These are phyloP conservation scores for Setomelanomma holmii DNA, from an alignment of 2,329 filamentous ascomycete genomes.

Conservation along the genomic window DNA sequence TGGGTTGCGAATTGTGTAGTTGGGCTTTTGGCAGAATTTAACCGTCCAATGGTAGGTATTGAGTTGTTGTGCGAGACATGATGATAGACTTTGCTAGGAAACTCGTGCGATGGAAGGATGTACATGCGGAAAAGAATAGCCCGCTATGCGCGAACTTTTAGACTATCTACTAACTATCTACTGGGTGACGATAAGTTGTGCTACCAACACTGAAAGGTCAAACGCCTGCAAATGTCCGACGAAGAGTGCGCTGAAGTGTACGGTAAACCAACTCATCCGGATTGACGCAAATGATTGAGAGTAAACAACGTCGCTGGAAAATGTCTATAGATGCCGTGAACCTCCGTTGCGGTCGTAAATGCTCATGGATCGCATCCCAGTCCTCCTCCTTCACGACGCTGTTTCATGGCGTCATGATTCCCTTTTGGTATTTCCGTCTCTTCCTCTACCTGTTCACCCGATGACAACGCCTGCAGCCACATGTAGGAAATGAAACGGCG, in stretches of 20 bases:
- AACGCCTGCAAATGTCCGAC: slow-evolving; percentile 44
- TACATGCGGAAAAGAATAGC: not conserved
- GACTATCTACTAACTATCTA: not conserved
- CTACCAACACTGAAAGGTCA: slow-evolving; percentile 17
- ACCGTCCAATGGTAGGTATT: no score
- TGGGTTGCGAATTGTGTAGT: not conserved
- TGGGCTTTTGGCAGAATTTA: no score
- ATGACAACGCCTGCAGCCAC: slow-evolving; percentile 29
- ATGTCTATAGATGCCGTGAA: slow-evolving; percentile 44
- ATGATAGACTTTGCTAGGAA: not conserved
- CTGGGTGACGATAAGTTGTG: slow-evolving; percentile 12
- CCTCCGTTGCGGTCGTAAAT: slow-evolving; percentile 28
- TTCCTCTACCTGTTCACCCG: slow-evolving; percentile 26
- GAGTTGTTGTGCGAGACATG: not conserved
- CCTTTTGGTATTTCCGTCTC: slow-evolving; percentile 33
- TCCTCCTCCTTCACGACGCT: slow-evolving; percentile 10
- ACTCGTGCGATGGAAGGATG: not conserved
- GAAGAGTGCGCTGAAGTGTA: slow-evolving; percentile 1
- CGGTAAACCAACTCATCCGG: slow-evolving; percentile 15
- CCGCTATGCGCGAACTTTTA: slow-evolving; percentile 1
- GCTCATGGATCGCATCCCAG: slow-evolving; percentile 22
- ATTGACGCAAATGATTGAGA: not conserved
- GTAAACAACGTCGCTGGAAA: slow-evolving; percentile 27
- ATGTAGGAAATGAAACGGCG: slow-evolving; percentile 20
- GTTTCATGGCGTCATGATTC: slow-evolving; percentile 3